Percentiles rank a stretch among this genome's conserved stretches.
phyloP scores from a whole-genome alignment of 805 yeast species.

The Ogataea siamensis region DNA sequence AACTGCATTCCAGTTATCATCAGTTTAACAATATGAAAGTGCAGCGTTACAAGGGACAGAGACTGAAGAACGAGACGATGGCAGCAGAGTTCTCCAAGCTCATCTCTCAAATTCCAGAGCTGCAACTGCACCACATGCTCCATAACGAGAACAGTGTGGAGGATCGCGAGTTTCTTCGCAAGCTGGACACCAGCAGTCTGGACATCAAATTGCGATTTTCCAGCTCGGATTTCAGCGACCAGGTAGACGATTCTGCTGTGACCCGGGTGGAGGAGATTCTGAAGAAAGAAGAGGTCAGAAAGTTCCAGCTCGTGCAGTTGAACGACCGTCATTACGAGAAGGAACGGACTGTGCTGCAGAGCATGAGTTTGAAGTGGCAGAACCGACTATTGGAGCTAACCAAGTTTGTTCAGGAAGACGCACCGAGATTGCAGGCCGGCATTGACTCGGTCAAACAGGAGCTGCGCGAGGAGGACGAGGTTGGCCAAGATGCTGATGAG shows the following conservation, averaged over 20 bases:
- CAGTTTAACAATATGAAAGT: slow-evolving; percentile 23
- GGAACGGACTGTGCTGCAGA: slow-evolving; percentile 22
- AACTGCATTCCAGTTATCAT: slow-evolving; percentile 16
- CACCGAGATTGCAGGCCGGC: slow-evolving; percentile 14
- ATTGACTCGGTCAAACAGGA: slow-evolving; percentile 14
- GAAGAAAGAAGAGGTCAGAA: slow-evolving; percentile 24
- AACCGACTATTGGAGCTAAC: slow-evolving; percentile 23
- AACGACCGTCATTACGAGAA: slow-evolving; percentile 28
- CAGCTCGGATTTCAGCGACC: slow-evolving; percentile 15
- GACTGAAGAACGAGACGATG: slow-evolving; percentile 17
- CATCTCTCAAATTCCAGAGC: slow-evolving; percentile 23
- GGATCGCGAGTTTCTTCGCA: slow-evolving; percentile 13
- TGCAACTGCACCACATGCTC: slow-evolving; percentile 17
- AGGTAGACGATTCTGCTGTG: slow-evolving; percentile 21
- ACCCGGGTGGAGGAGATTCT: slow-evolving; percentile 19
- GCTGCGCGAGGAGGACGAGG: slow-evolving; percentile 17
- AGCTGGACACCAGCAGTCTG: slow-evolving; percentile 13
- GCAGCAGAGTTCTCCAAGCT: slow-evolving; percentile 17
- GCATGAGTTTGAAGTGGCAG: slow-evolving; percentile 30
- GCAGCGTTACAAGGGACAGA: slow-evolving; percentile 20
- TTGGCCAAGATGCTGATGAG: slow-evolving; percentile 6
- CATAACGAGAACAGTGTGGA: slow-evolving; percentile 10
- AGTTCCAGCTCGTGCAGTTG: slow-evolving; percentile 30
- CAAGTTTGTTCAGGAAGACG: slow-evolving; percentile 25
- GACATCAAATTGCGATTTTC: slow-evolving; percentile 14